phyloP scores from a whole-genome alignment of 371 early-diverging fungal species.

The Lichtheimia hyalospora region DNA sequence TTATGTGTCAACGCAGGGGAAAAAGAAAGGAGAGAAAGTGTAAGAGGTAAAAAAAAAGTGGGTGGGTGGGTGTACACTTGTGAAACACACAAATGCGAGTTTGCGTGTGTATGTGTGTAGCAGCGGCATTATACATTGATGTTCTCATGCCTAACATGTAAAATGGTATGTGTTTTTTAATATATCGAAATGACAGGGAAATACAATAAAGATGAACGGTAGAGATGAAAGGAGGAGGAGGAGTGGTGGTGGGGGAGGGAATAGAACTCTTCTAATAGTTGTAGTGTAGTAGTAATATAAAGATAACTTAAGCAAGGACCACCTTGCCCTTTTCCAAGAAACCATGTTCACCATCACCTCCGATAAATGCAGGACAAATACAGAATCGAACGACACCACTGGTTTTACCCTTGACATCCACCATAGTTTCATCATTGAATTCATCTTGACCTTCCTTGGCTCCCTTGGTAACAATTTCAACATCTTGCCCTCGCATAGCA shows the following conservation, averaged over 20 bases:
- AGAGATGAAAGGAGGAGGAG: not conserved
- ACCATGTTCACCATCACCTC: conserved; percentile 23
- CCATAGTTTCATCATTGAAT: conserved; percentile 16
- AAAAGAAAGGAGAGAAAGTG: not conserved
- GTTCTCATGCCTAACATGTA: not conserved
- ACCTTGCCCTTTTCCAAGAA: conserved; percentile 20
- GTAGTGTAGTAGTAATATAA: not conserved
- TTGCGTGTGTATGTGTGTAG: too few species aligned
- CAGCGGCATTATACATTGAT: not conserved
- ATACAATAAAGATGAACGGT: not conserved
- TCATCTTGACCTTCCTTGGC: conserved; percentile 11
- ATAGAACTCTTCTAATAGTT: not conserved
- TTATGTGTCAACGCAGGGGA: not conserved
- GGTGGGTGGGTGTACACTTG: not conserved
- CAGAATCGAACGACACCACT: conserved; percentile 15
- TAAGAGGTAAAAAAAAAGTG: not conserved
- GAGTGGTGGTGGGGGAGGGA: not conserved
- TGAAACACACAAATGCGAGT: too few species aligned
- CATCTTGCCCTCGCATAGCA: conserved; percentile 33
- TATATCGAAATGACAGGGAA: not conserved
- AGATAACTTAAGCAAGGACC: not conserved
- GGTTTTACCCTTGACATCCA: conserved; percentile 21
- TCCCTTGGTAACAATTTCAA: conserved; percentile 1
- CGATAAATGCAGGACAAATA: conserved; percentile 19
- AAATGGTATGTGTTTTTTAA: not conserved